Evolutionary conservation across 2,329 filamentous ascomycete genomes (phyloP).

Genomic region (Plectosphaerella cucumerina): DNA sequence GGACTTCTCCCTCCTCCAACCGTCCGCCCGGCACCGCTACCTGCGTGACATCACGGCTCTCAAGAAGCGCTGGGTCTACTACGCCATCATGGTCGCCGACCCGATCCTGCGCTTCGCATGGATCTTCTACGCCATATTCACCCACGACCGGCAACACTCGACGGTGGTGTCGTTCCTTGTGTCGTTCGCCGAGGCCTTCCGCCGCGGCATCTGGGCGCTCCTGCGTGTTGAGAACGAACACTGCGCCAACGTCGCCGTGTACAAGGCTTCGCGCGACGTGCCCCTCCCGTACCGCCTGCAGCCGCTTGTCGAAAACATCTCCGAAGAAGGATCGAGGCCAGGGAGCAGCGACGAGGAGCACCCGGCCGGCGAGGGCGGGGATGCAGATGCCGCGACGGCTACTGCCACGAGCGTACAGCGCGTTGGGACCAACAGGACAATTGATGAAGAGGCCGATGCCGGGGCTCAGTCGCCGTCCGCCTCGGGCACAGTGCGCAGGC

Average conservation of each 20-base stretch:
- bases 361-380: slow-evolving; percentile 3
- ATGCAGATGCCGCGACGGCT: slow-evolving; percentile 1
- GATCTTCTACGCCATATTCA: slow-evolving; percentile 89
- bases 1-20: slow-evolving; percentile 91
- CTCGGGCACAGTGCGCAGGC: slow-evolving; percentile 18
- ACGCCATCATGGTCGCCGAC: slow-evolving; percentile 76
- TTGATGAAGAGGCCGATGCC: slow-evolving; percentile 6
- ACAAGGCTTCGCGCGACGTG: slow-evolving; percentile 84
- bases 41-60: slow-evolving; percentile 78
- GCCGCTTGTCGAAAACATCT: slow-evolving; percentile 33
- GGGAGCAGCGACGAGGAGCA: slow-evolving; percentile 5
- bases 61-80: slow-evolving; percentile 79
- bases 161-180: slow-evolving; percentile 78
- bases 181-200: slow-evolving; percentile 71
- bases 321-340: slow-evolving; percentile 11
- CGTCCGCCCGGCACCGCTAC: slow-evolving; percentile 60
- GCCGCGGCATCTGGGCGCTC: slow-evolving; percentile 85
- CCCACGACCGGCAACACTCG: slow-evolving; percentile 75
- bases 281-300: slow-evolving; percentile 75
- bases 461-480: neutral
- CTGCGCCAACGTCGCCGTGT: slow-evolving; percentile 83
- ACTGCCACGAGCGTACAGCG: slow-evolving; percentile 3
- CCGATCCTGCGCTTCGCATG: slow-evolving; percentile 87
- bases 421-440: neutral
- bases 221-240: slow-evolving; percentile 98